Evolutionary conservation across 805 yeast species (phyloP).

Genomic region (Saccharomycopsis sp.): DNA sequence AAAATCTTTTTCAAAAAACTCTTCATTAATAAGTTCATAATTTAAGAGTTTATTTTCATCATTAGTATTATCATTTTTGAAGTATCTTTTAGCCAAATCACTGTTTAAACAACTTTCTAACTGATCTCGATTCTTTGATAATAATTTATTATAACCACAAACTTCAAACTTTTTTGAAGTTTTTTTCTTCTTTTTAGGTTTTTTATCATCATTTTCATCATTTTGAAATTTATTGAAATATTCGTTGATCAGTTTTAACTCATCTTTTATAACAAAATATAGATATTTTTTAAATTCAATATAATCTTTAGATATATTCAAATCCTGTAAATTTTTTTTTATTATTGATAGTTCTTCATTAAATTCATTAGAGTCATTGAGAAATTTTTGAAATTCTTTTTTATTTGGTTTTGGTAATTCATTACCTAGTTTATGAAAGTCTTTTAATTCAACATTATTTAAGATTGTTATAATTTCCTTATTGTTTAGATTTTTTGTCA

Average conservation of each 20-base stretch:
- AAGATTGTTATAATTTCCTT: neutral
- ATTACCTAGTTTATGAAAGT: conserved; percentile 26
- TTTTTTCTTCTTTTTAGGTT: conserved; percentile 14
- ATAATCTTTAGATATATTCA: conserved; percentile 1
- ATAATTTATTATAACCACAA: conserved; percentile 40
- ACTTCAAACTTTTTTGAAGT: conserved; percentile 33
- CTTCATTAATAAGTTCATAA: neutral
- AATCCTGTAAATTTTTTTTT: neutral
- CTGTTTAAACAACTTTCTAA: too few species aligned
- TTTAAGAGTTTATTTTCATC: neutral
- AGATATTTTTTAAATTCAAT: conserved; percentile 19
- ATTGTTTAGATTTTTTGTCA: neutral
- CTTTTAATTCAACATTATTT: conserved; percentile 12
- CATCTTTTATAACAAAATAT: conserved; percentile 20
- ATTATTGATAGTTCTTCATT: conserved; percentile 7
- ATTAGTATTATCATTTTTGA: neutral
- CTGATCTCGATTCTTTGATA: too few species aligned
- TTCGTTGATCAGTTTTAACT: conserved; percentile 22
- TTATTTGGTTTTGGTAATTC: conserved; percentile 34
- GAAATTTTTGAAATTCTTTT: conserved; percentile 22
- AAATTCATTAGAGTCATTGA: conserved; percentile 16
- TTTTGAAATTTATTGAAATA: conserved; percentile 6
- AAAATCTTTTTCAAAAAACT: conserved; percentile 1
- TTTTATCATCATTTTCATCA: neutral
- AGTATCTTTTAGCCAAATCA: conserved; percentile 12